Base-by-base conservation (phyloP, 2,329 filamentous ascomycete genomes). In the Sclerotiophoma versabilis region DNA sequence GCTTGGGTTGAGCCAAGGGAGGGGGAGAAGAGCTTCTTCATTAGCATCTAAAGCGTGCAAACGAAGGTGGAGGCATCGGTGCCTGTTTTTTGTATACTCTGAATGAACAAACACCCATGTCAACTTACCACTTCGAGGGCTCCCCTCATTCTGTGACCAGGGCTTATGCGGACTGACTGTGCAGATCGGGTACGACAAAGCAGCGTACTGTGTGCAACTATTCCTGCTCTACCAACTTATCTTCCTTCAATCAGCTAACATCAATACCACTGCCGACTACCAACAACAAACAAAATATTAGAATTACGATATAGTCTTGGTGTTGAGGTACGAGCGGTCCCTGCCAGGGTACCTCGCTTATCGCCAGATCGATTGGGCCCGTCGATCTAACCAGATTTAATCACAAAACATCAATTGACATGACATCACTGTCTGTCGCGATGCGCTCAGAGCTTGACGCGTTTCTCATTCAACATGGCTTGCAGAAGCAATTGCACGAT, bases 21-120 rank as follows among this genome's bases (percentile, higher is more conserved):
- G 57, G 91, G 90, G 0, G 92, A 96, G 82, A 89, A 89, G 85
- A 90, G 86, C 62, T 96, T 93, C 74, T 96, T 96, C 65, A 77
- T 87, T 7, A 54, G 75, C 48, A 85, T 84, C 37, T 75, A 60
- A 30, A 19, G 15, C 10, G 15, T n/a, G 12, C 2, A 4, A 4
- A 10, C 8, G 3, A 19, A 4, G 6, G 19, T 19, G 15, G 19
- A 12, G 23, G 25, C 23, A 10, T 41, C 9, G 9, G 33, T 37
- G 33, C 11, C 14, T 14, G 19, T 37, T 6, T 37, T 6, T 14
- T 20, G 1, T 2, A 19, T 33, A 11, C 2, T 10, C 1, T 12
- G 9, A 37, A 19, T 4, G 12, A 37, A 14, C 22, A 19, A 19
- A 22, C 22, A 37, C 19, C 17, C 33, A 15, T 22, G 11, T 37